phyloP scores from a whole-genome alignment of 164 flowering plant species.

The Sedum album region DNA sequence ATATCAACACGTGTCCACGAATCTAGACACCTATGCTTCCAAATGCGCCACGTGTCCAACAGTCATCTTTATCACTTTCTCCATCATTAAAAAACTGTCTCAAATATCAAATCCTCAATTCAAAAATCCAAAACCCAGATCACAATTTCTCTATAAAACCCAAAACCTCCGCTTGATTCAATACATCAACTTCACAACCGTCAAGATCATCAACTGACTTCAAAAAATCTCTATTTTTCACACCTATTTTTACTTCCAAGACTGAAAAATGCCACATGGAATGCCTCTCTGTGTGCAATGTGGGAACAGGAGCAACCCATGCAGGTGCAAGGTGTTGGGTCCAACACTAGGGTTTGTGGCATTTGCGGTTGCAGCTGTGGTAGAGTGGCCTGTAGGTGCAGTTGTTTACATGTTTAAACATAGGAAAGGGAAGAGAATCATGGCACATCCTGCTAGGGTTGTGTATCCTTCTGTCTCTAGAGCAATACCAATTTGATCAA shows the following conservation, averaged over 20 bases:
- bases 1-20: background rate
- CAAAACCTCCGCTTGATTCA: background rate
- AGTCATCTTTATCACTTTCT: background rate
- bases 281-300: constrained; percentile 51
- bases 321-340: constrained; percentile 76
- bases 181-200: background rate
- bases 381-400: no score
- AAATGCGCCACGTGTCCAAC: background rate
- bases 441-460: constrained; percentile 74
- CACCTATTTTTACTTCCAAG: background rate
- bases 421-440: constrained; percentile 65
- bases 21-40: background rate
- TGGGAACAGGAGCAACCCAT: constrained; percentile 61
- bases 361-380: constrained; percentile 52
- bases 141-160: background rate
- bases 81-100: background rate
- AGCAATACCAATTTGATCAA: no score
- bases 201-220: background rate
- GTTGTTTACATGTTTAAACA: constrained; percentile 58
- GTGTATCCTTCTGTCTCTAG: no score
- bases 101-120: no score
- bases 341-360: constrained; percentile 47
- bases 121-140: no score
- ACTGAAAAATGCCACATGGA: constrained; percentile 13
- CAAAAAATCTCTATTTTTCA: background rate